Evolutionary conservation across 1,284 basidiomycete species (phyloP), one percentile per base, ranked within the genome.

Genomic region (Tilletiaria anomala): DNA sequence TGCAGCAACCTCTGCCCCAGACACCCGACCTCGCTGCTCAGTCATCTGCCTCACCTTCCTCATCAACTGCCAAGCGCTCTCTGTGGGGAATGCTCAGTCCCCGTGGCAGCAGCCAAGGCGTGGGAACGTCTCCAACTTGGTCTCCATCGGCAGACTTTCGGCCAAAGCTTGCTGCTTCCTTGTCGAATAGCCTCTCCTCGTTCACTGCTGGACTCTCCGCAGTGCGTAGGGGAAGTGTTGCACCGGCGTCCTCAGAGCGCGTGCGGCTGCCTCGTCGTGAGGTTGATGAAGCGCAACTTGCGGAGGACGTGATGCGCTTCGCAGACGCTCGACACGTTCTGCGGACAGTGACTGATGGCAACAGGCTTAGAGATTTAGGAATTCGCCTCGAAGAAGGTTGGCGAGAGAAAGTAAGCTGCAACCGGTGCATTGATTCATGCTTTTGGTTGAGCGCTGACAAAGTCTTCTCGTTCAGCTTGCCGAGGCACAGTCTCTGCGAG

Each of bases 291-390:
- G 42, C 47, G 22, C 38, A 40, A 35, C 39, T 49, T 5, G 42
- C 49, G 4, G 38, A 45, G 29, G 50, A 48, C 26, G 41, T 52
- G 35, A 43, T 54, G 35, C 42, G 43, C 3, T 51, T 45, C 22
- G 48, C 48, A 12, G 52, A 54, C 12, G 45, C 52, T 0, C 37
- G 44, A 1, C 50, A 54, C 22, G 22, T 47, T 3, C 45, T 54
- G n/a, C 45, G 46, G 12, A 54, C 47, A 17, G 44, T 45, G 16
- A 35, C 16, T 16, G 32, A 23, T 20, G 29, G 44, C 8, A 21
- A 16, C 3, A 44, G 43, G 49, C 47, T 54, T n/a, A 29, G 39
- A 15, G 37, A 45, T 12, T 43, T 49, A 2, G 52, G 50, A 5
- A 32, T 52, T 1, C 44, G 48, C 17, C 31, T 54, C 10, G 50